These are phyloP conservation scores for Candida dajiaensis DNA, from an alignment of 805 yeast species.

Conservation along the genomic window DNA sequence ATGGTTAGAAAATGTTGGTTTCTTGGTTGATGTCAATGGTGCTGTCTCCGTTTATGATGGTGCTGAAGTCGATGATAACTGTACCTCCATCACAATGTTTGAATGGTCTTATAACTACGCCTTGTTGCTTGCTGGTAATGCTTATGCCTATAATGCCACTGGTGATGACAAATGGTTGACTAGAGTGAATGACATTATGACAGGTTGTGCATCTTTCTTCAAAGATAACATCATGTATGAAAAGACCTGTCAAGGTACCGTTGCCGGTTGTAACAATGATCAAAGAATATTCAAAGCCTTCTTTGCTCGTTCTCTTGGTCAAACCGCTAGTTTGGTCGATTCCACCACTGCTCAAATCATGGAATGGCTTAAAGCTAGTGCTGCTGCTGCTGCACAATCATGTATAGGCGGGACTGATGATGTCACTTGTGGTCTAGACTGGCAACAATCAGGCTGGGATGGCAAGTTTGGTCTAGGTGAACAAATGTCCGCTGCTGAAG, in stretches of 20 bases:
- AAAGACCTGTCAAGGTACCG: slow-evolving; percentile 46
- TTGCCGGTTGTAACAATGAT: slow-evolving; percentile 57
- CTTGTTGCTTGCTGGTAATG: slow-evolving; percentile 58
- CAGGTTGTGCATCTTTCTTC: slow-evolving; percentile 44
- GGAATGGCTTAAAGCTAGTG: slow-evolving; percentile 41
- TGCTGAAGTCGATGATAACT: slow-evolving; percentile 43
- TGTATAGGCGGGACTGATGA: slow-evolving; percentile 74
- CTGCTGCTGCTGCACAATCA: slow-evolving; percentile 61
- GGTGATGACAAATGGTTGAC: slow-evolving; percentile 44
- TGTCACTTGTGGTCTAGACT: slow-evolving; percentile 68
- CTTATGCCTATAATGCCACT: slow-evolving; percentile 62
- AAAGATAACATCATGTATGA: slow-evolving; percentile 51
- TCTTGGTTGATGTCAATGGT: slow-evolving; percentile 32
- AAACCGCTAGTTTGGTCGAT: slow-evolving; percentile 44
- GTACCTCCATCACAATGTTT: slow-evolving; percentile 40
- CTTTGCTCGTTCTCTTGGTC: slow-evolving; percentile 56
- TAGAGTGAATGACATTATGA: slow-evolving; percentile 38
- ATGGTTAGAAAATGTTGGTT: slow-evolving; percentile 49
- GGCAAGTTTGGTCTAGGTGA: slow-evolving; percentile 70
- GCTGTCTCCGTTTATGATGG: slow-evolving; percentile 47
- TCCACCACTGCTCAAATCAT: slow-evolving; percentile 43
- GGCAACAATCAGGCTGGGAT: slow-evolving; percentile 58
- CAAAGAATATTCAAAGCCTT: slow-evolving; percentile 73
- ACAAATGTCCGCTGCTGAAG: slow-evolving; percentile 70
- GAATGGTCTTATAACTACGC: slow-evolving; percentile 75